Conservation (phyloP, 2,329 filamentous ascomycete species). For the Tolypocladium album region DNA sequence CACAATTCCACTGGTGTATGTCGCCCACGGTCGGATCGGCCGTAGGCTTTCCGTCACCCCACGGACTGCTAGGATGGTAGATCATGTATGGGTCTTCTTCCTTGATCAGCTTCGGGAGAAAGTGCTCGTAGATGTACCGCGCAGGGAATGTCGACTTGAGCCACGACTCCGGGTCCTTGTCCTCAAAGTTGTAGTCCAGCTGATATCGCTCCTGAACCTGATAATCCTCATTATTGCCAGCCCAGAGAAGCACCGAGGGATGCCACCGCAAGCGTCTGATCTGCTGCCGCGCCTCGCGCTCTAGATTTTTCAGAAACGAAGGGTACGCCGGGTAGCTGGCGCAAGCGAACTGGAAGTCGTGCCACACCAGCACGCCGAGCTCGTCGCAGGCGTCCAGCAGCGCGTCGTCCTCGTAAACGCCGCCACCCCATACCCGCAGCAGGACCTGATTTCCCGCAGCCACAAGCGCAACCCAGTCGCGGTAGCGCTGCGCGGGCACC, state of each 20-base stretch:
- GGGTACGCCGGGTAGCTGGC: constrained; percentile 55
- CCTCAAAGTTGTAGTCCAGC: constrained; percentile 60
- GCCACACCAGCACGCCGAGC: constrained; percentile 59
- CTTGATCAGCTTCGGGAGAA: constrained; percentile 55
- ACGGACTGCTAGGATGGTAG: constrained; percentile 66
- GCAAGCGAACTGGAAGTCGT: constrained; percentile 63
- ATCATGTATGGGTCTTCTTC: constrained; percentile 53
- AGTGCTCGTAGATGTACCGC: constrained; percentile 69
- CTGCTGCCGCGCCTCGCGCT: constrained; percentile 50
- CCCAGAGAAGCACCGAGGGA: constrained; percentile 63
- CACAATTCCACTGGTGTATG: constrained; percentile 60
- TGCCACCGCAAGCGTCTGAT: constrained; percentile 47
- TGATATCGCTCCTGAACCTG: constrained; percentile 60
- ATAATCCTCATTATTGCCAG: constrained; percentile 77
- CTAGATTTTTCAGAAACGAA: constrained; percentile 45
- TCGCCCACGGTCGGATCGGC: constrained; percentile 61
- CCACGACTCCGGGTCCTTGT: constrained; percentile 67
- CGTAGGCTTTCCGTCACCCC: constrained; percentile 48
- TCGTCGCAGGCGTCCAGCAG: constrained; percentile 62
- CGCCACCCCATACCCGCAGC: constrained; percentile 17
- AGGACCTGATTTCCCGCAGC: constrained; percentile 36
- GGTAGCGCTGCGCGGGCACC: constrained; percentile 49
- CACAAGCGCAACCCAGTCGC: constrained; percentile 41
- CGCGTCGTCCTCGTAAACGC: constrained; percentile 44
- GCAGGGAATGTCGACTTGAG: constrained; percentile 67